phyloP scores from a whole-genome alignment of 2,329 filamentous ascomycete genomes.

The Neonectria ditissima region DNA sequence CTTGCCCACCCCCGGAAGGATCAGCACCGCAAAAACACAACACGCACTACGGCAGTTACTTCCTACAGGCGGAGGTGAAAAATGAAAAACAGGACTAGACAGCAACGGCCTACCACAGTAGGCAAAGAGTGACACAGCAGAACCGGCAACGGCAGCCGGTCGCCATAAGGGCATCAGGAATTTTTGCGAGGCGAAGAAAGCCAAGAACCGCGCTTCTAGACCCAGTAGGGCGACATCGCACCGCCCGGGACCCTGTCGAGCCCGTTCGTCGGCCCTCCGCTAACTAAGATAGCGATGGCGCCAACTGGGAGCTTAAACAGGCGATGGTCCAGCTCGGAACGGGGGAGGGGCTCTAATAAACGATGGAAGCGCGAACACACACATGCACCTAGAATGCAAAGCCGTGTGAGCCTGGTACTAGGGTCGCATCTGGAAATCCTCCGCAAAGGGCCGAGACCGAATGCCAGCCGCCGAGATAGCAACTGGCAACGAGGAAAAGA shows the following conservation, averaged over 20 bases:
- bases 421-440: slow-evolving; percentile 20
- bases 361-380: slow-evolving; percentile 14
- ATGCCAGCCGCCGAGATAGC: slow-evolving; percentile 24
- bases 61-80: not conserved
- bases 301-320: slow-evolving; percentile 23
- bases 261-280: slow-evolving; percentile 21
- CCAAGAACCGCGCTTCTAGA: not conserved
- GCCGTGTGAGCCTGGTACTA: not conserved
- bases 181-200: slow-evolving; percentile 10
- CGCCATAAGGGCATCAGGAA: slow-evolving; percentile 6
- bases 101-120: not conserved
- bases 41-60: not conserved
- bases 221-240: slow-evolving; percentile 17
- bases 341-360: slow-evolving; percentile 8
- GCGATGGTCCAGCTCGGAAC: not conserved
- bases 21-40: slow-evolving; percentile 5
- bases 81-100: slow-evolving; percentile 5
- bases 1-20: not conserved
- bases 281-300: slow-evolving; percentile 15
- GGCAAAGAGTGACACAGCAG: slow-evolving; percentile 11
- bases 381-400: slow-evolving; percentile 17
- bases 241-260: slow-evolving; percentile 1
- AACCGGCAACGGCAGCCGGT: slow-evolving; percentile 22
- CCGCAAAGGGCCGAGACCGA: slow-evolving; percentile 26
- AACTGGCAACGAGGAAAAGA: slow-evolving; percentile 2